Conservation (phyloP, 2,329 filamentous ascomycete genomes). For the Macroventuria anomochaeta region DNA sequence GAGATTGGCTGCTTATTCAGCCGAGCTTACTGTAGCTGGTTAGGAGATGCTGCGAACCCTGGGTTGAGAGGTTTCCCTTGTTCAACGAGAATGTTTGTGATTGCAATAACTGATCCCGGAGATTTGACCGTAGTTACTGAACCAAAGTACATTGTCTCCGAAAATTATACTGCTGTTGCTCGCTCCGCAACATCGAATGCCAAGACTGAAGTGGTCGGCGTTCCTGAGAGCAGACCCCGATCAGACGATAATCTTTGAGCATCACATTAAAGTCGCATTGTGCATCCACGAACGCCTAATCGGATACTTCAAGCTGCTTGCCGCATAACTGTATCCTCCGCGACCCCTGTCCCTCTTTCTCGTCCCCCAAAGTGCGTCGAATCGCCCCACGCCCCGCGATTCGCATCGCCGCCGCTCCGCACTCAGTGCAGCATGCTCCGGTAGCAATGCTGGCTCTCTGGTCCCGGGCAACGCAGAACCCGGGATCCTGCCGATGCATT, state of each 20-base stretch:
- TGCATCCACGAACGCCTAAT: background rate
- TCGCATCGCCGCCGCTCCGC: slow-evolving; percentile 27
- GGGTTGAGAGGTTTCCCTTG: background rate
- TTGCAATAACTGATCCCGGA: background rate
- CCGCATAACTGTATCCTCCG: background rate
- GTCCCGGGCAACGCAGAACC: slow-evolving; percentile 70
- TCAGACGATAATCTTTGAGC: slow-evolving; percentile 14
- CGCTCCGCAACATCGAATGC: background rate
- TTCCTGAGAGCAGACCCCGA: slow-evolving; percentile 7
- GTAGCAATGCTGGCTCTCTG: slow-evolving; percentile 70
- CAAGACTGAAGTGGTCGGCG: slow-evolving; percentile 12
- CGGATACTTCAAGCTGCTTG: background rate
- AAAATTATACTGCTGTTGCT: background rate
- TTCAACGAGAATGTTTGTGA: background rate
- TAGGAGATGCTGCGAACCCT: background rate
- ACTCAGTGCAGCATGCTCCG: slow-evolving; percentile 41
- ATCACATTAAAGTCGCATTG: background rate
- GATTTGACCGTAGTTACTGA: background rate
- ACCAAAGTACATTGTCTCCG: background rate
- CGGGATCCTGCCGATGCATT: slow-evolving; percentile 67
- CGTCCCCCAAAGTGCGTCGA: slow-evolving; percentile 23
- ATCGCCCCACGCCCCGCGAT: slow-evolving; percentile 22
- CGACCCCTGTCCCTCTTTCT: background rate
- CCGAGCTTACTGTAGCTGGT: slow-evolving; percentile 13
- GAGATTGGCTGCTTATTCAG: slow-evolving; percentile 15